Conservation (phyloP, 306 rosid genomes). For the Fragaria vesca region DNA sequence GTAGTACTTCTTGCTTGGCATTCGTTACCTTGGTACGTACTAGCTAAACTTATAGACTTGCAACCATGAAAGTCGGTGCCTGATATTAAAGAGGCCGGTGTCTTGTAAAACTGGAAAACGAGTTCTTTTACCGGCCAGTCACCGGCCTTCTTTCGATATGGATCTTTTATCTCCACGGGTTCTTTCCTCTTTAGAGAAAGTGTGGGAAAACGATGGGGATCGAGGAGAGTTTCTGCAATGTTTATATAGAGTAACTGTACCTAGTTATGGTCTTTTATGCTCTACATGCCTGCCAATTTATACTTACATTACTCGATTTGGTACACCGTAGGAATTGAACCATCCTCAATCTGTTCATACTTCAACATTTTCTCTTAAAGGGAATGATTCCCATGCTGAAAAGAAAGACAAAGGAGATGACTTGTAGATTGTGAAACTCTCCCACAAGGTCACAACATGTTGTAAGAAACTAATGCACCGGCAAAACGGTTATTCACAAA, state of each 20-base stretch:
- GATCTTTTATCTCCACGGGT: neutral
- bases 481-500: neutral
- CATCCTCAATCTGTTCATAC: neutral
- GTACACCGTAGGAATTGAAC: neutral
- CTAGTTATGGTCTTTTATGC: neutral
- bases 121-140: neutral
- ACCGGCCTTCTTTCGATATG: neutral
- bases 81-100: conserved; percentile 8
- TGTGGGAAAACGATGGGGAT: neutral
- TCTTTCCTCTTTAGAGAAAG: neutral
- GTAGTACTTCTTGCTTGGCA: neutral
- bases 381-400: neutral
- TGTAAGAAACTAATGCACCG: too few species aligned
- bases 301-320: neutral
- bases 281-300: neutral
- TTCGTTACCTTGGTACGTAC: neutral
- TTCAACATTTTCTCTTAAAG: neutral
- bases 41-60: neutral
- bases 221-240: neutral
- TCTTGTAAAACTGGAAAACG: neutral
- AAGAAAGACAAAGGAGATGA: neutral
- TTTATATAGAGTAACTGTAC: neutral
- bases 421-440: neutral
- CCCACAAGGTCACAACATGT: neutral
- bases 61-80: neutral